Percentiles rank a stretch among this genome's conserved stretches.
phyloP scores from a whole-genome alignment of 2,329 filamentous ascomycete genomes.

The Chaetomium sp. region DNA sequence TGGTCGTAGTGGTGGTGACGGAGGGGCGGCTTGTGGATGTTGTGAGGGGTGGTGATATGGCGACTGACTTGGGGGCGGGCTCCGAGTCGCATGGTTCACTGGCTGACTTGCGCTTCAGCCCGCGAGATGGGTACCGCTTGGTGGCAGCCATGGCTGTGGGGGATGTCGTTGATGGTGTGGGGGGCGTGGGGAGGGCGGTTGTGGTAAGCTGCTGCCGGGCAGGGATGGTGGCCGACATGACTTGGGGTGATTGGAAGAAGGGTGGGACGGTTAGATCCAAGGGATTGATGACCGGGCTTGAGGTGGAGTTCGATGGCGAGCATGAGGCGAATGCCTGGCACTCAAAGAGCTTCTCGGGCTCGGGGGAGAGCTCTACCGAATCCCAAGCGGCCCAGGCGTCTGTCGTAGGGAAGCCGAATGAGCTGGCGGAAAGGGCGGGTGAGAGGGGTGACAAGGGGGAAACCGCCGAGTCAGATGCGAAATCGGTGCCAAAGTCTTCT shows the following conservation, averaged over 20 bases:
- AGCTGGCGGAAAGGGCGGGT: slow-evolving; percentile 36
- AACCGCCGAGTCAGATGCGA: slow-evolving; percentile 42
- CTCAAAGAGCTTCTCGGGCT: slow-evolving; percentile 40
- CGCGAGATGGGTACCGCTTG: slow-evolving; percentile 36
- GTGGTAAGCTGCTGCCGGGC: slow-evolving; percentile 18
- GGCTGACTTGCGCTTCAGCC: slow-evolving; percentile 41
- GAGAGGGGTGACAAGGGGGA: slow-evolving; percentile 42
- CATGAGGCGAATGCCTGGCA: slow-evolving; percentile 37
- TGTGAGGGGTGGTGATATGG: slow-evolving; percentile 26
- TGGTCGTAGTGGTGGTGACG: slow-evolving; percentile 4
- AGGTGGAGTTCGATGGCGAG: slow-evolving; percentile 30
- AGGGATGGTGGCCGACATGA: slow-evolving; percentile 24
- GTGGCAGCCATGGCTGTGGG: slow-evolving; percentile 12
- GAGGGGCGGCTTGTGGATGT: slow-evolving; percentile 19
- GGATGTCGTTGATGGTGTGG: slow-evolving; percentile 1
- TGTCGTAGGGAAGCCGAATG: slow-evolving; percentile 36
- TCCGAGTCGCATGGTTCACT: slow-evolving; percentile 30
- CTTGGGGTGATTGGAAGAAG: slow-evolving; percentile 35
- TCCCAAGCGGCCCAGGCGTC: slow-evolving; percentile 41
- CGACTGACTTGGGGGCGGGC: slow-evolving; percentile 23
- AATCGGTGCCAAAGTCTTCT: slow-evolving; percentile 41
- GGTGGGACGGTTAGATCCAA: slow-evolving; percentile 38
- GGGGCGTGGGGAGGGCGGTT: background rate
- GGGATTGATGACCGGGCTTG: slow-evolving; percentile 43
- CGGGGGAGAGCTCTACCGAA: slow-evolving; percentile 37